Percentiles rank a stretch among this genome's conserved stretches.
Evolutionary conservation across 352 stramenopile species (phyloP).

Genomic region (Phytophthora capsici): DNA sequence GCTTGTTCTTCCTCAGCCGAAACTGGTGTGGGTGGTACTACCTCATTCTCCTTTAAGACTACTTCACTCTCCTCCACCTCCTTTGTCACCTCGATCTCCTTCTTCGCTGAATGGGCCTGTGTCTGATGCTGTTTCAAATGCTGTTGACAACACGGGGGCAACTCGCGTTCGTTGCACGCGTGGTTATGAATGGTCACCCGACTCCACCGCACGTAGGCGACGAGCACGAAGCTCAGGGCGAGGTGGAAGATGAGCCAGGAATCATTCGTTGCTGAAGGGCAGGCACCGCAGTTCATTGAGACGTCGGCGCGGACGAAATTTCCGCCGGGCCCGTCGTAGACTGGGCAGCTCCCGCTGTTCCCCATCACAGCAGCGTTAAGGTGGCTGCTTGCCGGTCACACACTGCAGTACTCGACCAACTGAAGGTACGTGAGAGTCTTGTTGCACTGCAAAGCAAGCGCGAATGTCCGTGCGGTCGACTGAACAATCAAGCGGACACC

Average conservation of each 20-base stretch:
- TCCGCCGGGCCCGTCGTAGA: constrained; percentile 25
- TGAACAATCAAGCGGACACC: constrained; percentile 22
- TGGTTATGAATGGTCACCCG: constrained; percentile 39
- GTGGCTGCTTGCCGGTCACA: not conserved
- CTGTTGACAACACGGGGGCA: constrained; percentile 24
- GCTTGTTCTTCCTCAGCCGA: constrained; percentile 13
- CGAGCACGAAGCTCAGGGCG: constrained; percentile 49
- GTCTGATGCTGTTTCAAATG: constrained; percentile 21
- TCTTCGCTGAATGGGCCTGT: constrained; percentile 8
- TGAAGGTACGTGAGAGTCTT: constrained; percentile 13
- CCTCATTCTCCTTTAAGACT: constrained; percentile 20
- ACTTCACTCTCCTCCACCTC: not conserved
- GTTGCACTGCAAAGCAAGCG: constrained; percentile 29
- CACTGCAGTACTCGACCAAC: constrained; percentile 8
- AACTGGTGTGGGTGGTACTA: constrained; percentile 14
- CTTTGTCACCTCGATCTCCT: constrained; percentile 1
- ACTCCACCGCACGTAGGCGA: constrained; percentile 51
- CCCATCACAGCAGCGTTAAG: constrained; percentile 16
- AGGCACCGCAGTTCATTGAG: constrained; percentile 26
- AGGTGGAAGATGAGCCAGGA: constrained; percentile 49
- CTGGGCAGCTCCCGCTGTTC: constrained; percentile 22
- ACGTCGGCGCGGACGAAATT: constrained; percentile 37
- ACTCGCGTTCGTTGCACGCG: constrained; percentile 23
- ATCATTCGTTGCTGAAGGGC: constrained; percentile 13
- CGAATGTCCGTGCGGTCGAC: constrained; percentile 3